Conservation (phyloP, 2,329 filamentous ascomycete genomes). For the Colletotrichum magnum region DNA sequence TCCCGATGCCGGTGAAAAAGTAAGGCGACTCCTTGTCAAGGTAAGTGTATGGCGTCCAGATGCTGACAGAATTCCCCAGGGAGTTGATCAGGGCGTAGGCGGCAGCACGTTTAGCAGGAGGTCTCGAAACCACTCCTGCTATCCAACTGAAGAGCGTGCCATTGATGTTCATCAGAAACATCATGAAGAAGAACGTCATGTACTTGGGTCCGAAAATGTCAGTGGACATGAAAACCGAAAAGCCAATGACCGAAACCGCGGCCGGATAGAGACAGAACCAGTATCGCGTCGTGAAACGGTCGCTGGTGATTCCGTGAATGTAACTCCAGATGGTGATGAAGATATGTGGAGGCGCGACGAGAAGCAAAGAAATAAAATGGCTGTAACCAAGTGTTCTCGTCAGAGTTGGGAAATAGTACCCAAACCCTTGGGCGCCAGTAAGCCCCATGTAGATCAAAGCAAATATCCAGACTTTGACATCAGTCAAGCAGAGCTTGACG, state of each 20-base stretch:
- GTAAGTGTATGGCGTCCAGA: conserved; percentile 67
- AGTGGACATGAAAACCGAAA: conserved; percentile 67
- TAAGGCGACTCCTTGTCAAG: conserved; percentile 52
- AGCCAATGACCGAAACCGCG: conserved; percentile 14
- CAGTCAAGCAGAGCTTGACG: conserved; percentile 64
- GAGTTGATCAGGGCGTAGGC: conserved; percentile 70
- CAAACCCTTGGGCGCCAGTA: conserved; percentile 37
- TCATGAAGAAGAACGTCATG: conserved; percentile 69
- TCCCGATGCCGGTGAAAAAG: conserved; percentile 57
- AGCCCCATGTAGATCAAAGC: conserved; percentile 41
- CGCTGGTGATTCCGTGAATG: conserved; percentile 54
- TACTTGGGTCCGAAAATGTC: conserved; percentile 66
- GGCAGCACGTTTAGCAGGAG: conserved; percentile 68
- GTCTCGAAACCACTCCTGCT: conserved; percentile 63
- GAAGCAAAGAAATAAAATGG: conserved; percentile 19
- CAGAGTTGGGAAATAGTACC: conserved; percentile 37
- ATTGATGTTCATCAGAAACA: conserved; percentile 69
- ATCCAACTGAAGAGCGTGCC: conserved; percentile 66
- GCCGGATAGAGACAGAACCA: conserved; percentile 39
- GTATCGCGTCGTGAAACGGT: conserved; percentile 31
- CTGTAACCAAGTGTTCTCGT: conserved; percentile 30
- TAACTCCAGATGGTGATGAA: conserved; percentile 63
- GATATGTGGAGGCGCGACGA: conserved; percentile 61
- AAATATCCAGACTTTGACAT: conserved; percentile 63
- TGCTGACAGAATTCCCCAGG: conserved; percentile 65